phyloP scores from a whole-genome alignment of 2,329 filamentous ascomycete genomes.

The Aspergillus texensis region DNA sequence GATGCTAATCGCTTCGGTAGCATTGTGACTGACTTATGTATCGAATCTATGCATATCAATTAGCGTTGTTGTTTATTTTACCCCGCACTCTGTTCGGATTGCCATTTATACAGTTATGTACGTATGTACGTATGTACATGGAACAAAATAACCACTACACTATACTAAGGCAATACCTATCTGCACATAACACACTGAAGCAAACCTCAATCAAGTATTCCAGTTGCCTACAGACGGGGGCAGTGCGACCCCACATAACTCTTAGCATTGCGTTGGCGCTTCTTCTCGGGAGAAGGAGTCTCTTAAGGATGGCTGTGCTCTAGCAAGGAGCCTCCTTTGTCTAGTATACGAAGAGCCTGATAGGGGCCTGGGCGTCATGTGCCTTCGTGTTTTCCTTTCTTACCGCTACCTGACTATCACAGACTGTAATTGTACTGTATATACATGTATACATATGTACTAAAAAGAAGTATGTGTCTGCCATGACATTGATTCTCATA shows the following conservation, averaged over 20 bases:
- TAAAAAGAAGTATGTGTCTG: not conserved
- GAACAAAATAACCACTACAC: no score
- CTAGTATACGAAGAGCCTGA: not conserved
- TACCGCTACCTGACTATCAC: not conserved
- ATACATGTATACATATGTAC: not conserved
- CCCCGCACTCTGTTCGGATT: not conserved
- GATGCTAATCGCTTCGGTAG: no score
- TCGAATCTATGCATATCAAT: not conserved
- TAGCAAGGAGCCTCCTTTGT: not conserved
- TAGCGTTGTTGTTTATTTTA: not conserved
- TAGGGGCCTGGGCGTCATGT: not conserved
- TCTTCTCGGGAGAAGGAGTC: not conserved
- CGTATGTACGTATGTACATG: no score
- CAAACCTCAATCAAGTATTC: not conserved
- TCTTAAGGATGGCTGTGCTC: not conserved
- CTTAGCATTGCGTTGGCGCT: not conserved
- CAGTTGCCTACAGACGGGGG: not conserved
- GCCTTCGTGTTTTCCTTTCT: not conserved
- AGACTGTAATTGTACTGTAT: not conserved
- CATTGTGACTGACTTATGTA: not conserved
- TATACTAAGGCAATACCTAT: no score
- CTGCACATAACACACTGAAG: no score
- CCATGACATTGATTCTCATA: not conserved
- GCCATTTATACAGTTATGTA: no score
- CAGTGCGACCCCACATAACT: not conserved